Base-by-base conservation (phyloP, 768 basidiomycete species). In the Tephrocybe sp. region DNA sequence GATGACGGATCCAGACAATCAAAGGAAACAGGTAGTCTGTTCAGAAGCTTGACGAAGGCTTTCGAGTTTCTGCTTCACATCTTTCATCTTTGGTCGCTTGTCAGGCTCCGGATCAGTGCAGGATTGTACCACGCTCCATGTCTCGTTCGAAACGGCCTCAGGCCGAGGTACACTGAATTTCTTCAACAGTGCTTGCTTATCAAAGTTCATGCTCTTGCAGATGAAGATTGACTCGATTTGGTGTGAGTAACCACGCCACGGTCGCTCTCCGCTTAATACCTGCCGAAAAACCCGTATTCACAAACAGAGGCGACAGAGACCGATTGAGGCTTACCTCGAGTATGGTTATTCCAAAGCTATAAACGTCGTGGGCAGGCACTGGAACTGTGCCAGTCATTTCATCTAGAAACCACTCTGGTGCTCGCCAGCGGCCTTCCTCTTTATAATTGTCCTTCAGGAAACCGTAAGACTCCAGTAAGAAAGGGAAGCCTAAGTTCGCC, bases 321-420 rank as follows among this genome's bases (percentile, higher is more conserved):
- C 4, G 12, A 44, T 18, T 27, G 16, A 7, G 8, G n/a, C 44
- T 37, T 21, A 65, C 64, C 47, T 65, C 62, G 9, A 65, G 51
- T 24, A 60, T 53, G 3, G 61, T 60, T 56, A 64, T 62, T 5
- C 54, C 62, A 42, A 65, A 64, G 22, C 57, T 58, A 44, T 59
- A 64, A 4, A 64, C 57, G 35, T 65, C 64, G 22, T 54, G 38
- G 35, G 51, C 37, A 1, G 47, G 40, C 2, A 53, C n/a, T 15
- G 13, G 2, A 15, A 21, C 28, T 11, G 22, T 16, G 9, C n/a
- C n/a, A n/a, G 28, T 9, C 22, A 38, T 48, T n/a, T 18, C 22
- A 16, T 48, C 52, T 21, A 31, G 55, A 47, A 63, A n/a, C 1
- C 59, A 9, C 46, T 65, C 66, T 4, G 63, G 66, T 12, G 66